Conservation (phyloP, 805 yeast species). For the Starmera amethionina region DNA sequence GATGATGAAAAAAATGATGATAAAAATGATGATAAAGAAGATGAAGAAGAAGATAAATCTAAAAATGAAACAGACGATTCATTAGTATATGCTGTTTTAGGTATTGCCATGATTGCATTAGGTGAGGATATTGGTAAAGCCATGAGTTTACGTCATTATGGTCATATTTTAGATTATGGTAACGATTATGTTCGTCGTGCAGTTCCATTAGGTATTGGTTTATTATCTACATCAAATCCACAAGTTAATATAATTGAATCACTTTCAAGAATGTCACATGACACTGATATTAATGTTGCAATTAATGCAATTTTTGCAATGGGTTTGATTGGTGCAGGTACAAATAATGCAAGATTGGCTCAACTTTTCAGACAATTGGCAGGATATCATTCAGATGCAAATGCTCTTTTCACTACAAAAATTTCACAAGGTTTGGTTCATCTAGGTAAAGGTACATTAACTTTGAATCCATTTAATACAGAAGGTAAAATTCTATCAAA, state of each 20-base stretch:
- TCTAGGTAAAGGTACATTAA: slow-evolving; percentile 91
- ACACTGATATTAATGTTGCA: slow-evolving; percentile 88
- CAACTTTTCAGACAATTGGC: slow-evolving; percentile 93
- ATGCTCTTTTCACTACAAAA: slow-evolving; percentile 85
- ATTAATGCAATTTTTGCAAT: slow-evolving; percentile 89
- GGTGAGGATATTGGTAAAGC: slow-evolving; percentile 98
- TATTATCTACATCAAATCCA: slow-evolving; percentile 87
- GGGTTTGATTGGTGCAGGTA: slow-evolving; percentile 99
- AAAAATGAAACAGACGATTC: slow-evolving; percentile 26
- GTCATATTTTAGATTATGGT: slow-evolving; percentile 97
- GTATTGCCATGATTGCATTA: slow-evolving; percentile 89
- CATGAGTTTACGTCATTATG: slow-evolving; percentile 94
- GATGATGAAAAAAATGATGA: slow-evolving; percentile 9
- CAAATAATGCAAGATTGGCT: slow-evolving; percentile 95
- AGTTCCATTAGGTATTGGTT: slow-evolving; percentile 97
- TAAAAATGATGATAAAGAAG: slow-evolving; percentile 16
- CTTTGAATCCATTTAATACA: slow-evolving; percentile 79
- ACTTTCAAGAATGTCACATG: slow-evolving; percentile 92
- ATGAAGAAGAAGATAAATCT: slow-evolving; percentile 23
- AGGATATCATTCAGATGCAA: slow-evolving; percentile 82
- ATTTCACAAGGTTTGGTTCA: slow-evolving; percentile 92
- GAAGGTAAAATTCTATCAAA: slow-evolving; percentile 84
- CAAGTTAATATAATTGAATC: slow-evolving; percentile 97
- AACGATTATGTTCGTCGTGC: slow-evolving; percentile 83
- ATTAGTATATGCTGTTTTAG: slow-evolving; percentile 81